Evolutionary conservation across 176 grass and related monocot genomes (phyloP).

Genomic region (Tillandsia fasciculata): DNA sequence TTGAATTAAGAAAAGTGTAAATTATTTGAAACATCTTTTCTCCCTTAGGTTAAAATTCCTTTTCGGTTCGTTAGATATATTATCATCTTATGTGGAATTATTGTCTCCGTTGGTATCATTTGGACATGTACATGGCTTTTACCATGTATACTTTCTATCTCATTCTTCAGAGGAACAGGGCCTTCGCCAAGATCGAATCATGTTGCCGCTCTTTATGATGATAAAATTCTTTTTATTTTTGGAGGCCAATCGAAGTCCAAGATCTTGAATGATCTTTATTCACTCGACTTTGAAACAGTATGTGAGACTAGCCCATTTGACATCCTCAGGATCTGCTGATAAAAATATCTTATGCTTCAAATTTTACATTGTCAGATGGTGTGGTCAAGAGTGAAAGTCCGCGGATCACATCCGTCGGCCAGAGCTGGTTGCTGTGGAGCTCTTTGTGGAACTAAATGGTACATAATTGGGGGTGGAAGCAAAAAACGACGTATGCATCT

Average conservation of each 20-base stretch:
- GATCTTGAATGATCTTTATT: constrained; percentile 82
- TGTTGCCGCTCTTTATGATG: constrained; percentile 72
- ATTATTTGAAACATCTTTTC: too few species aligned
- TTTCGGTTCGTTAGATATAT: too few species aligned
- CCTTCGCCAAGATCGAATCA: constrained; percentile 93
- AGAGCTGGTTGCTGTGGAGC: constrained; percentile 83
- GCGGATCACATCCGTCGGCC: constrained; percentile 84
- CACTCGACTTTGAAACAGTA: constrained; percentile 95
- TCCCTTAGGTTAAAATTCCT: too few species aligned
- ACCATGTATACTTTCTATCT: too few species aligned
- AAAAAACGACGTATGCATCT: constrained; percentile 80
- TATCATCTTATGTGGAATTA: too few species aligned
- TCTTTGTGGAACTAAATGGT: constrained; percentile 98
- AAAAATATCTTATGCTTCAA: neutral
- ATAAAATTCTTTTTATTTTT: constrained; percentile 80
- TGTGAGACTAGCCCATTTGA: constrained; percentile 20
- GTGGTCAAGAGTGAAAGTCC: constrained; percentile 87
- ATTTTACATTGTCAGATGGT: constrained; percentile 58
- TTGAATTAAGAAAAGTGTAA: too few species aligned
- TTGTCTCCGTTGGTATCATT: too few species aligned
- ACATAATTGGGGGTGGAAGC: constrained; percentile 90
- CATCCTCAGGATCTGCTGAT: neutral
- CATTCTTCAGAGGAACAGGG: constrained; percentile 50
- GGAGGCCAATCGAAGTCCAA: constrained; percentile 94
- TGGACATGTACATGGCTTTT: too few species aligned